Evolutionary conservation across 192 early-diverging fungal species (phyloP), one percentile per base, ranked within the genome.

Genomic region (Coemansia sp.): DNA sequence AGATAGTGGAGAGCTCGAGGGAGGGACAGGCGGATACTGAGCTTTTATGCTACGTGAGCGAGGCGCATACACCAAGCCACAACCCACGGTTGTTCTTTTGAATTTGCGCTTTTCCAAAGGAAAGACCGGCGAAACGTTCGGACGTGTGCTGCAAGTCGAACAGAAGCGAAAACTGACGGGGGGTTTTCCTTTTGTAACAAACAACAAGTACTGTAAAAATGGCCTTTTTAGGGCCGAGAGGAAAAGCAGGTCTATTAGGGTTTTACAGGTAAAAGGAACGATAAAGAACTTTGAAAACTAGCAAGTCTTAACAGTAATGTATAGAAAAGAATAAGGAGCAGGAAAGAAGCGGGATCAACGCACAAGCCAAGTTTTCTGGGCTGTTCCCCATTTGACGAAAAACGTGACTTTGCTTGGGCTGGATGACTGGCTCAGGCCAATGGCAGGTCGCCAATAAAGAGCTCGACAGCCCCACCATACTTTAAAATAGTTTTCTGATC

Each of bases 11-110:
- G 21, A 42, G 51, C 24, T 5, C 14, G 42, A 4, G 44, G 17
- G 18, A 28, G n/a, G 51, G 15, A 53, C 10, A 58, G 42, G 21
- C 42, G 24, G 36, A 58, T 42, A 49, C 48, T 37, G 58, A n/a
- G 58, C n/a, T 60, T 60, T 60, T 60, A 48, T 60, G 42, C 26
- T 60, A 56, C 54, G 46, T 48, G 11, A 58, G 38, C 48, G 37
- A 34, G 50, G 37, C 21, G 54, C 54, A 56, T 56, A 56, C 54
- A 56, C 54, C 11, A 53, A 65, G 26, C 37, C 51, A 15, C 64
- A 44, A 44, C 40, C 40, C 40, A 44, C 40, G 40, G 14, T 44
- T 44, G 15, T 44, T 44, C 40, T 44, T 44, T 48, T 48, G 47
- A 48, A 48, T 48, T 48, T 20, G 47, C 47, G n/a, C 18, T 20